Percentiles rank a stretch among this genome's conserved stretches.
Conservation (phyloP, 2,329 filamentous ascomycete species). For the Seiridium unicorne region DNA sequence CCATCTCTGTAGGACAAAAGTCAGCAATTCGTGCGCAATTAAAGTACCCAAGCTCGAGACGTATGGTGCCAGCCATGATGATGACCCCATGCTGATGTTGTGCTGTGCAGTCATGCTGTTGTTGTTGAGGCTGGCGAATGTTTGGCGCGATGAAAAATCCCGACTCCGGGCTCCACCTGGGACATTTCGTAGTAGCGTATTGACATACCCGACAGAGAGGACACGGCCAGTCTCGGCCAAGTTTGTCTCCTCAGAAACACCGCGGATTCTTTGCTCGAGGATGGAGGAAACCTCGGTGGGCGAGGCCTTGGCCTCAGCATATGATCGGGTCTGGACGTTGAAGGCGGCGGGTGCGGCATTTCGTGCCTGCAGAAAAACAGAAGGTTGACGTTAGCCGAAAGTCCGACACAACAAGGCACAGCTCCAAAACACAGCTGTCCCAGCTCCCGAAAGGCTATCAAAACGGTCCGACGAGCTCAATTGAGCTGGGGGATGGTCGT, state of each 20-base stretch:
- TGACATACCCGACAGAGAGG: slow-evolving; percentile 93
- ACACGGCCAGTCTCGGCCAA: slow-evolving; percentile 99
- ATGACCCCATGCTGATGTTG: background rate
- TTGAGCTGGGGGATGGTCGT: slow-evolving; percentile 30
- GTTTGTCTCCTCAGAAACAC: slow-evolving; percentile 93
- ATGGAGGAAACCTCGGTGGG: slow-evolving; percentile 99
- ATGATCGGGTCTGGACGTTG: slow-evolving; percentile 79
- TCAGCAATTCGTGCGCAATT: slow-evolving; percentile 20
- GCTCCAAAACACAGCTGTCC: slow-evolving; percentile 35
- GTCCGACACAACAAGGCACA: slow-evolving; percentile 17
- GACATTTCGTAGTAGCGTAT: slow-evolving; percentile 10
- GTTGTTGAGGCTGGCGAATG: background rate
- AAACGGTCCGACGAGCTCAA: slow-evolving; percentile 32
- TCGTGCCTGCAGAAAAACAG: slow-evolving; percentile 69
- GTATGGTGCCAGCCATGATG: slow-evolving; percentile 15
- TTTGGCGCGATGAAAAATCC: slow-evolving; percentile 21
- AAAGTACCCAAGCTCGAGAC: background rate
- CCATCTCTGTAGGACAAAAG: slow-evolving; percentile 72
- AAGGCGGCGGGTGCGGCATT: slow-evolving; percentile 77
- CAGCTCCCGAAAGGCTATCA: slow-evolving; percentile 28
- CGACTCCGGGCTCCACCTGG: slow-evolving; percentile 11
- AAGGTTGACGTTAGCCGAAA: slow-evolving; percentile 24
- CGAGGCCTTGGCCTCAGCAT: slow-evolving; percentile 85
- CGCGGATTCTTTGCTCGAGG: slow-evolving; percentile 98
- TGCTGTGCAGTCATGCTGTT: background rate